Conservation (phyloP, 2,329 filamentous ascomycete genomes). For the Aspergillus ochraceus region DNA sequence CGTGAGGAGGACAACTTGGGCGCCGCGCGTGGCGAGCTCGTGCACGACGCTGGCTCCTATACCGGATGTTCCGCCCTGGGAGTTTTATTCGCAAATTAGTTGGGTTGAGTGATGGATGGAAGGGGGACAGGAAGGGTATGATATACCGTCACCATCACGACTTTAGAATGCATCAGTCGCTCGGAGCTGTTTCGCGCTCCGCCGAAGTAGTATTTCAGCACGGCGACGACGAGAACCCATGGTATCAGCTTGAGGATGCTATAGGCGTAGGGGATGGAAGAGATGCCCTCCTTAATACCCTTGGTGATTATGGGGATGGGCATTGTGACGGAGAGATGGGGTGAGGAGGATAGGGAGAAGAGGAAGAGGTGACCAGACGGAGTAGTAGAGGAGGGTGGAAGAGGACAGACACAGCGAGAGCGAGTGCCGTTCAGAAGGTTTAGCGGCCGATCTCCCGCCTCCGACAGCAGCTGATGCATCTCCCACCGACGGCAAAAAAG, state of each 20-base stretch:
- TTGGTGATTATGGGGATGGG: conserved; percentile 61
- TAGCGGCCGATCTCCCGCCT: conserved; percentile 26
- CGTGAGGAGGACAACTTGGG: conserved; percentile 87
- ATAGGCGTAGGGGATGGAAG: conserved; percentile 55
- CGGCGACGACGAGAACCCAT: conserved; percentile 53
- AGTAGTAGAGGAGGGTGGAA: background rate
- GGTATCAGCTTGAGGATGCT: conserved; percentile 54
- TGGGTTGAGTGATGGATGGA: background rate
- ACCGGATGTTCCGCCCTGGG: conserved; percentile 81
- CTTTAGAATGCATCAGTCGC: conserved; percentile 86
- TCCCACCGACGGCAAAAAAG: background rate
- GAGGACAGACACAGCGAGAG: background rate
- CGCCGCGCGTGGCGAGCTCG: conserved; percentile 76
- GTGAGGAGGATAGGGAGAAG: background rate
- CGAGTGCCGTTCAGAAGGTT: background rate
- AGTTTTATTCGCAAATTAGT: conserved; percentile 13
- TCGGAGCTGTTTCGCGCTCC: conserved; percentile 75
- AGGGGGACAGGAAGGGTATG: background rate
- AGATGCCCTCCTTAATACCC: conserved; percentile 55
- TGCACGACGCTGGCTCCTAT: conserved; percentile 77
- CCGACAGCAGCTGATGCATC: conserved; percentile 6
- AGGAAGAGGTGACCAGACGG: background rate
- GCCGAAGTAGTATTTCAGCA: conserved; percentile 73
- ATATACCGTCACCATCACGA: conserved; percentile 82
- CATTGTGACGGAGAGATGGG: conserved; percentile 44